Evolutionary conservation across 306 rosid genomes (phyloP), one percentile per base, ranked within the genome.

Genomic region (Boehmeria nivea): DNA sequence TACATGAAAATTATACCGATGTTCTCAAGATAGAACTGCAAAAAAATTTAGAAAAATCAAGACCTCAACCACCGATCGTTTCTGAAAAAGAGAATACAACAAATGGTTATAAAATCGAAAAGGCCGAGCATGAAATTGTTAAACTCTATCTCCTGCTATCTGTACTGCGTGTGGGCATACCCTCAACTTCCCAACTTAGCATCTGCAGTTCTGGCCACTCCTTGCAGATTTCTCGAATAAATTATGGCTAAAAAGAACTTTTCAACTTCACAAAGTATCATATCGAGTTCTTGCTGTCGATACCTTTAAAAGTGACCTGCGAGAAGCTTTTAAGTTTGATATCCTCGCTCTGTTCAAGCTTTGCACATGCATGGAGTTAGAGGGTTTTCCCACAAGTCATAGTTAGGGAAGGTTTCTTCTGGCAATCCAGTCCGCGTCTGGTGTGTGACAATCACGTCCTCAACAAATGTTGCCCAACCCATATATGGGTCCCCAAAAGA

Each of bases 401-500:
- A 88, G 81, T 88, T 85, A 4, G 97, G 97, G 63, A 88, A 88
- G 68, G 97, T 88, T 56, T 71, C 97, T 80, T 88, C 97, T 0
- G 97, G 97, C 73, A 88, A 75, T 46, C 95, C 97, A 10, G 95
- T 83, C 3, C 97, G 78, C 3, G 97, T 85, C 70, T 82, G 93
- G 69, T 88, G 97, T 52, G 97, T 85, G 28, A 81, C 78, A 21
- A 85, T 83, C 14, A 87, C 99, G 33, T 91, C 99, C 72, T 91
- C 96, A 14, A 83, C 96, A 54, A 91, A 91, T 60, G 85, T 59
- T 2, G 99, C 93, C 96, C 99, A 91, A 2, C 96, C 96, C 96
- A 91, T 87, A 80, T 87, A 91, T 7, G 99, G 99, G 65, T 91
- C 99, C 39, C 99, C 99, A 44, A 91, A 91, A 62, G 99, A 91